Evolutionary conservation across 768 basidiomycete species (phyloP).

Genomic region (Megacollybia marginata): DNA sequence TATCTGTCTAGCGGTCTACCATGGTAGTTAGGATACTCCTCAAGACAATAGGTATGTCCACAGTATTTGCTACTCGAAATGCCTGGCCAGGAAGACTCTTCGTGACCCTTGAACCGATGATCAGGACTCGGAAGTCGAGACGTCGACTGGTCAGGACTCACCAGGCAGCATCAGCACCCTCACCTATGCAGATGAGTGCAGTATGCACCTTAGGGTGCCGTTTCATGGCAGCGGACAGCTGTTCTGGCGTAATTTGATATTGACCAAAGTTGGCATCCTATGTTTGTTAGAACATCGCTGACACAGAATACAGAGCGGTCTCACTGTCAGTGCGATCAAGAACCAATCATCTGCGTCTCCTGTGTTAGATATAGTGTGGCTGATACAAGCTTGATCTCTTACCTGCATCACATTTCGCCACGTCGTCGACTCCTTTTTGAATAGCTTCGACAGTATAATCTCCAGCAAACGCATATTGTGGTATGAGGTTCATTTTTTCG

Average conservation of each 20-base stretch:
- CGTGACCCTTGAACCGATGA: conserved; percentile 38
- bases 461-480: conserved; percentile 63
- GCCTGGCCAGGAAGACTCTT: conserved; percentile 54
- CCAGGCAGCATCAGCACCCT: conserved; percentile 61
- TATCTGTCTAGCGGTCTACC: conserved; percentile 26
- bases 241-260: conserved; percentile 54
- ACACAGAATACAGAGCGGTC: neutral
- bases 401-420: conserved; percentile 58
- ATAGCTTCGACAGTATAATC: conserved; percentile 71
- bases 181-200: conserved; percentile 62
- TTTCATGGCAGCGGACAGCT: conserved; percentile 50
- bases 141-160: conserved; percentile 19
- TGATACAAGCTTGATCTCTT: conserved; percentile 4
- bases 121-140: neutral
- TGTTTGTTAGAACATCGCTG: neutral
- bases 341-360: conserved; percentile 53
- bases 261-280: conserved; percentile 61
- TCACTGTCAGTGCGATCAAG: conserved; percentile 57
- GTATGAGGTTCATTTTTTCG: conserved; percentile 63
- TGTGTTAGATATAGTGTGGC: neutral
- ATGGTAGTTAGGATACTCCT: conserved; percentile 54
- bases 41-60: conserved; percentile 57
- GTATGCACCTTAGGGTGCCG: conserved; percentile 58
- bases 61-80: conserved; percentile 52
- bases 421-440: conserved; percentile 51